Percentiles rank a stretch among this genome's conserved stretches.
These are phyloP conservation scores for Chalciporus sphaerocephalus DNA, from an alignment of 768 basidiomycete species.

Conservation along the genomic window DNA sequence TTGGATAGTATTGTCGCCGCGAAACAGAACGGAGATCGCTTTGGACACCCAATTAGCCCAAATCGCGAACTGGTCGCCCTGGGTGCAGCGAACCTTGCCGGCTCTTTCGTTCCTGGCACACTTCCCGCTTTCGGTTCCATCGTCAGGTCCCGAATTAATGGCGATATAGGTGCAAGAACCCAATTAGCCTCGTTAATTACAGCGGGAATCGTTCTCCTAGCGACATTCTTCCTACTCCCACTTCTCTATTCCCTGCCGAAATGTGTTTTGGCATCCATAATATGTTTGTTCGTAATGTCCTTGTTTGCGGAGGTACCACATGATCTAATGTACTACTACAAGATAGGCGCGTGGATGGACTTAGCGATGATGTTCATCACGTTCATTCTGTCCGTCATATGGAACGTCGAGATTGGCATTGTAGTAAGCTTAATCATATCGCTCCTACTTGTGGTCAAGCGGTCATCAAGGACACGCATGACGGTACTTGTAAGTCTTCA, in stretches of 20 bases:
- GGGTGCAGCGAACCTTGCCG: slow-evolving; percentile 72
- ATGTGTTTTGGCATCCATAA: slow-evolving; percentile 83
- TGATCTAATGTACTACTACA: slow-evolving; percentile 81
- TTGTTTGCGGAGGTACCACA: slow-evolving; percentile 84
- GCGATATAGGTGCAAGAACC: slow-evolving; percentile 80
- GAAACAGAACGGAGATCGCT: slow-evolving; percentile 84
- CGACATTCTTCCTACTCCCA: slow-evolving; percentile 87
- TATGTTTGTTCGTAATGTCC: slow-evolving; percentile 79
- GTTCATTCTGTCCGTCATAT: slow-evolving; percentile 81
- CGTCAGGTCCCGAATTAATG: slow-evolving; percentile 90
- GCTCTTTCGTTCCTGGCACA: slow-evolving; percentile 81
- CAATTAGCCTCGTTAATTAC: slow-evolving; percentile 87
- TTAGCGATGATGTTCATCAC: slow-evolving; percentile 83
- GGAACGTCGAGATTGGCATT: slow-evolving; percentile 90
- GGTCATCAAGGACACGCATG: slow-evolving; percentile 86
- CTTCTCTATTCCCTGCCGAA: slow-evolving; percentile 84
- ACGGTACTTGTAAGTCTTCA: slow-evolving; percentile 63
- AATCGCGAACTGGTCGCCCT: slow-evolving; percentile 96
- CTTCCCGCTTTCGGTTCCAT: slow-evolving; percentile 92
- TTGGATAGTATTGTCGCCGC: slow-evolving; percentile 94
- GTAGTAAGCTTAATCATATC: slow-evolving; percentile 86
- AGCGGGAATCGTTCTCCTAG: slow-evolving; percentile 67
- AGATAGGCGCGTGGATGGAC: slow-evolving; percentile 91
- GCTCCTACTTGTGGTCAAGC: slow-evolving; percentile 82
- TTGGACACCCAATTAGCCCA: slow-evolving; percentile 83